Evolutionary conservation across 345 rosid species (phyloP), one percentile per base, ranked within the genome.

Genomic region (Rhizophora mangle): DNA sequence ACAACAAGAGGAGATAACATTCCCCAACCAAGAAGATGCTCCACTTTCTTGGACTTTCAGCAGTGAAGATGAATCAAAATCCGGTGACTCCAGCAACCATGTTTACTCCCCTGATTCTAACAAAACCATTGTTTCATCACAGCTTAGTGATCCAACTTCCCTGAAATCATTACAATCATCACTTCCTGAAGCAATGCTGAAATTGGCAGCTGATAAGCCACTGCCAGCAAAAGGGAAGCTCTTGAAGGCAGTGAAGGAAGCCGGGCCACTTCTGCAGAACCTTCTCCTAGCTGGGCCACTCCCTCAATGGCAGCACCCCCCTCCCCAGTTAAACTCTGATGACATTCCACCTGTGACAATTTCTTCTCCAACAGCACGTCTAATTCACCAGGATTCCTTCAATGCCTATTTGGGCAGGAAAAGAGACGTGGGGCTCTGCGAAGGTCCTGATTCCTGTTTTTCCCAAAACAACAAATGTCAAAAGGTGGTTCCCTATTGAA

Each of bases 301-400:
- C 24, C 96, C 96, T 63, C 92, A 81, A 53, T 89, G 96, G 96
- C 88, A 85, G 62, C 87, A 85, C 68, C 96, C 96, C 0, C 96
- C 95, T 5, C 95, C 95, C 1, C 83, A 77, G 34, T 74, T 89
- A 1, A 72, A 85, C 81, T 69, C 82, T 74, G 65, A 84, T 37
- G 87, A 89, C 43, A 89, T 89, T 27, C 92, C 95, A 22, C 92
- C 88, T 0, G 84, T 88, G 39, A 68, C 80, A 62, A 82, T 86
- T 70, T 81, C 89, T 62, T 74, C 87, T 27, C 72, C 84, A 7
- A 31, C 63, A 2, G 73, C 67, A 0, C 34, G 34, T 13, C 76
- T 78, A 46, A 37, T 62, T 6, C 76, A 70, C 46, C 83, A 65
- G 24, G 81, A 63, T 31, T 74, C 86, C 8, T 74, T 85, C 75